Evolutionary conservation across 1,284 basidiomycete species (phyloP).

Genomic region (Xerocomus nothofagi): DNA sequence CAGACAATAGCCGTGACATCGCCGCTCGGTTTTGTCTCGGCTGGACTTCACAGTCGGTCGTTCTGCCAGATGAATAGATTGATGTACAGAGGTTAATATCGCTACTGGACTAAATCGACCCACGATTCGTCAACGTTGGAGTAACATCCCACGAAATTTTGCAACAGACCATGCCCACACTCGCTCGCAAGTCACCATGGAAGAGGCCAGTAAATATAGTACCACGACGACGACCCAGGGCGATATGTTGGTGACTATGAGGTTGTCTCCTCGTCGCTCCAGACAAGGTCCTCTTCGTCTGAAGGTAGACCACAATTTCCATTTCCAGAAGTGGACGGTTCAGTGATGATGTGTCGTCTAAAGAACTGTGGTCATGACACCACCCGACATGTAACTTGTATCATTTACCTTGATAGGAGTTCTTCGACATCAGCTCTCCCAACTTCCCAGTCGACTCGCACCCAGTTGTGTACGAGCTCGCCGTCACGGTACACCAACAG

Average conservation of each 20-base stretch:
- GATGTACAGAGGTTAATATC: background rate
- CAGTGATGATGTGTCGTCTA: constrained; percentile 35
- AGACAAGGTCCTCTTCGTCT: constrained; percentile 39
- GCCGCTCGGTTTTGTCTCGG: too few relatives aligned
- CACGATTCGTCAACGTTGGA: background rate
- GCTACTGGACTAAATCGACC: background rate
- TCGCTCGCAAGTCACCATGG: background rate
- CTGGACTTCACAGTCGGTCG: too few relatives aligned
- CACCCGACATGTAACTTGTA: background rate
- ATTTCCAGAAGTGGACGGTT: constrained; percentile 13
- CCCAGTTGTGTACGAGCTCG: constrained; percentile 81
- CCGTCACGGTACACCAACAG: constrained; percentile 80
- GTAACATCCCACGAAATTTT: background rate
- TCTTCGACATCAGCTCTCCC: constrained; percentile 65
- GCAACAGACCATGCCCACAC: background rate
- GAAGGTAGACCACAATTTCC: constrained; percentile 34
- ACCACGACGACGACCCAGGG: background rate
- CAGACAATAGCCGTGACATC: constrained; percentile 14
- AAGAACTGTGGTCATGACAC: background rate
- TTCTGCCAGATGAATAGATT: background rate
- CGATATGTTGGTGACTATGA: constrained; percentile 3
- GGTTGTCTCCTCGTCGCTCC: constrained; percentile 33
- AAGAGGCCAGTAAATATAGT: background rate
- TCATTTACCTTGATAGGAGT: constrained; percentile 58
- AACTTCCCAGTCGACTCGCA: constrained; percentile 84